Evolutionary conservation across 169 alveolate species (phyloP).

Genomic region (Ichthyophthirius multifiliis): DNA sequence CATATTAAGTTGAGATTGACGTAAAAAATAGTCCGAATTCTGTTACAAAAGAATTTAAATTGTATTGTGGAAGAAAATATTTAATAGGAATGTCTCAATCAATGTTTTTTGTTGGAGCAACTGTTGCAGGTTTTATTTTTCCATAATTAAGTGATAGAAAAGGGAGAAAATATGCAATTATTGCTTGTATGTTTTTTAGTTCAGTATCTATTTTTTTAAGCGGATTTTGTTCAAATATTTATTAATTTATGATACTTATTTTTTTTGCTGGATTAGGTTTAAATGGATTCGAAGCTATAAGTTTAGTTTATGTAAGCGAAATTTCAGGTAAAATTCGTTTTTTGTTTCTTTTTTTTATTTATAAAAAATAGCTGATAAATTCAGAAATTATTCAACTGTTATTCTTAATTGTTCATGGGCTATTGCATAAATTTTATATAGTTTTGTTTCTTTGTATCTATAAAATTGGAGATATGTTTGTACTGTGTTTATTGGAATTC

Average conservation of each 20-base stretch:
- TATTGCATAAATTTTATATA: slow-evolving; percentile 3
- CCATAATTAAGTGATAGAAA: neutral
- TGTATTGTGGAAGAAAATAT: slow-evolving; percentile 5
- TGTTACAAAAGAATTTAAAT: neutral
- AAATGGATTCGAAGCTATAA: slow-evolving; percentile 9
- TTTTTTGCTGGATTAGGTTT: neutral
- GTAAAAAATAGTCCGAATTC: neutral
- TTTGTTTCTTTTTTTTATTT: neutral
- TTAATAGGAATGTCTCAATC: slow-evolving; percentile 13
- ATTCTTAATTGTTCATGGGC: neutral
- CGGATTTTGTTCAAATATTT: neutral
- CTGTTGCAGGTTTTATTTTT: slow-evolving; percentile 5
- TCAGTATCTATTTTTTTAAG: neutral
- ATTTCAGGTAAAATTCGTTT: slow-evolving; percentile 3
- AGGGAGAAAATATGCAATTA: slow-evolving; percentile 8
- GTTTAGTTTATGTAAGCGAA: slow-evolving; percentile 16
- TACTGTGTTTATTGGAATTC: slow-evolving; percentile 8
- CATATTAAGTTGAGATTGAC: neutral
- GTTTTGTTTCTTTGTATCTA: neutral
- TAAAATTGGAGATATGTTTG: slow-evolving; percentile 13
- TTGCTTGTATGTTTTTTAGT: neutral
- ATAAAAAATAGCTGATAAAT: slow-evolving; percentile 1
- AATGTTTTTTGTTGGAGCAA: neutral
- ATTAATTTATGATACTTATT: neutral
- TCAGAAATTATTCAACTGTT: slow-evolving; percentile 5